Percentiles rank a stretch among this genome's conserved stretches.
Conservation (phyloP, 2,329 filamentous ascomycete genomes). For the Colletotrichum liriopes region DNA sequence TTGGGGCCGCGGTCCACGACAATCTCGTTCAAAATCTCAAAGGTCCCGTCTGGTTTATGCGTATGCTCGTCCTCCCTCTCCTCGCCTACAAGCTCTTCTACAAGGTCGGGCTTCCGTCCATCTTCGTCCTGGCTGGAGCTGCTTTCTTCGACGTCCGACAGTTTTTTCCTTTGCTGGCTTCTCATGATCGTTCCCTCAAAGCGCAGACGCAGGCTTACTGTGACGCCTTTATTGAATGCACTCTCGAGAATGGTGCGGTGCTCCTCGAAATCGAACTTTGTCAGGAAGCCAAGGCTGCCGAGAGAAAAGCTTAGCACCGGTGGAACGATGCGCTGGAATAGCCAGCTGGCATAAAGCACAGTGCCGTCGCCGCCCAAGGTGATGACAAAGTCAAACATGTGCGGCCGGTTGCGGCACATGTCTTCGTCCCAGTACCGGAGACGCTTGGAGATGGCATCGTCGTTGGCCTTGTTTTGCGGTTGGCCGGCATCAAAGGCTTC, state of each 20-base stretch:
- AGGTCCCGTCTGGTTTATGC: slow-evolving; percentile 86
- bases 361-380: slow-evolving; percentile 97
- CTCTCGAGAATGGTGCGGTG: slow-evolving; percentile 78
- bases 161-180: slow-evolving; percentile 67
- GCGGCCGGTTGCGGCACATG: slow-evolving; percentile 83
- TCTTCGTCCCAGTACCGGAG: slow-evolving; percentile 88
- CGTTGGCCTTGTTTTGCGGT: slow-evolving; percentile 53
- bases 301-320: slow-evolving; percentile 93
- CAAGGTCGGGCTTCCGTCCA: slow-evolving; percentile 74
- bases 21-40: slow-evolving; percentile 96
- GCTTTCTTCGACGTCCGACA: slow-evolving; percentile 45
- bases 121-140: slow-evolving; percentile 55
- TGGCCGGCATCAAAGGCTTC: slow-evolving; percentile 58
- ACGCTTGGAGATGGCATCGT: slow-evolving; percentile 62
- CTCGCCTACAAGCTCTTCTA: slow-evolving; percentile 92
- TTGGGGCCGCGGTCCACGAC: slow-evolving; percentile 96
- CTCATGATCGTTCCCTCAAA: slow-evolving; percentile 97
- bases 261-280: slow-evolving; percentile 92
- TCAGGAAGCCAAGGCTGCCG: slow-evolving; percentile 93
- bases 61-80: slow-evolving; percentile 88
- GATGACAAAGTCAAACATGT: slow-evolving; percentile 94
- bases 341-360: slow-evolving; percentile 94
- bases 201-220: slow-evolving; percentile 86
- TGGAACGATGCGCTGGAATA: slow-evolving; percentile 95
- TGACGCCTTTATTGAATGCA: slow-evolving; percentile 87